phyloP scores from a whole-genome alignment of 2,329 filamentous ascomycete species.

The Thermoascus crustaceus region DNA sequence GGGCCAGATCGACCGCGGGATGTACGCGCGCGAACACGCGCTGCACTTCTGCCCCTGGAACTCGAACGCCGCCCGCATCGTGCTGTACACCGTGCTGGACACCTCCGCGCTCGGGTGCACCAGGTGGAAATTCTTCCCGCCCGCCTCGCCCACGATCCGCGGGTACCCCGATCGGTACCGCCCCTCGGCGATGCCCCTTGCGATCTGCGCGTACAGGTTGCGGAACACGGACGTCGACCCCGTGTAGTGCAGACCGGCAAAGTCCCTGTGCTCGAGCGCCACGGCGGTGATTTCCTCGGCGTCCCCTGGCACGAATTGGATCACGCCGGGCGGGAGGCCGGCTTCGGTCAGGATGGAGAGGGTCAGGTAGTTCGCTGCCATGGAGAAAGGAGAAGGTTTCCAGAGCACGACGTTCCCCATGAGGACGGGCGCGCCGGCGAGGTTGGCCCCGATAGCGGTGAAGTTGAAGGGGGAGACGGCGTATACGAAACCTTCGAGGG shows the following conservation, averaged over 20 bases:
- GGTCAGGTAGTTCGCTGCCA: slow-evolving; percentile 84
- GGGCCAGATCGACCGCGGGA: slow-evolving; percentile 64
- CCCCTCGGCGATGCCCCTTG: slow-evolving; percentile 66
- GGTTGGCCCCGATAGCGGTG: slow-evolving; percentile 85
- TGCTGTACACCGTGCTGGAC: slow-evolving; percentile 67
- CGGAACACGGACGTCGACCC: slow-evolving; percentile 87
- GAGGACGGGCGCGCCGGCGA: slow-evolving; percentile 72
- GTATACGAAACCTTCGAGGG: slow-evolving; percentile 92
- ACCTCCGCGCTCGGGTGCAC: slow-evolving; percentile 68
- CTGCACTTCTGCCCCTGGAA: slow-evolving; percentile 87
- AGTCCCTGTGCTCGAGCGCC: slow-evolving; percentile 67
- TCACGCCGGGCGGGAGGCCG: slow-evolving; percentile 78
- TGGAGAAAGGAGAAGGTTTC: slow-evolving; percentile 88
- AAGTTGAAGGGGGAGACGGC: slow-evolving; percentile 96
- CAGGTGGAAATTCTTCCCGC: slow-evolving; percentile 86
- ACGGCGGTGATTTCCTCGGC: slow-evolving; percentile 73
- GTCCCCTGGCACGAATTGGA: slow-evolving; percentile 88
- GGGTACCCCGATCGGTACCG: slow-evolving; percentile 68
- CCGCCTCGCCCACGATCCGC: slow-evolving; percentile 78
- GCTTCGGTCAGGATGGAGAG: slow-evolving; percentile 88
- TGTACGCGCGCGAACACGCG: slow-evolving; percentile 69
- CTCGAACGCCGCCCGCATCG: slow-evolving; percentile 76
- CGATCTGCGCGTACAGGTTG: slow-evolving; percentile 76
- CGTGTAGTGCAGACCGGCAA: slow-evolving; percentile 83
- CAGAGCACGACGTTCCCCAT: slow-evolving; percentile 93